Evolutionary conservation across 1,139 yeast species (phyloP).

Genomic region (Wickerhamomyces sp.): DNA sequence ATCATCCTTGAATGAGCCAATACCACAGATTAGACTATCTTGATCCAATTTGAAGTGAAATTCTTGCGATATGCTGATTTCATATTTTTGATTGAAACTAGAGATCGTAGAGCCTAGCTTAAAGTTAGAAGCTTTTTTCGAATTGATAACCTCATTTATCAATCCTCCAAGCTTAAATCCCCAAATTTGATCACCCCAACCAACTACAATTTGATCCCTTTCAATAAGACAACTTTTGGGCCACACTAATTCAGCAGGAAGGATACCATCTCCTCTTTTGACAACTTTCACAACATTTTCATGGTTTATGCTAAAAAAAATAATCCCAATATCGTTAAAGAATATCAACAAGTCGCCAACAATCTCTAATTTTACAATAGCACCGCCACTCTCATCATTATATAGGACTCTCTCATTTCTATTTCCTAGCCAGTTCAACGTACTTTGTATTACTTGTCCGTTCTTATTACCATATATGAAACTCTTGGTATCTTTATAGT

Average conservation of each 20-base stretch:
- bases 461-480: constrained; percentile 90
- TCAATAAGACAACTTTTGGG: constrained; percentile 74
- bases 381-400: constrained; percentile 55
- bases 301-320: constrained; percentile 48
- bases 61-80: constrained; percentile 55
- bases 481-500: constrained; percentile 54
- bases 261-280: constrained; percentile 49
- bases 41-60: constrained; percentile 40
- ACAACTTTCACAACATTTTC: constrained; percentile 45
- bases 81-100: constrained; percentile 48
- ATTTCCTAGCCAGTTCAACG: constrained; percentile 82
- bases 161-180: constrained; percentile 46
- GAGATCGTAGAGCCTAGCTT: constrained; percentile 65
- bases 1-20: constrained; percentile 68
- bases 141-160: constrained; percentile 6
- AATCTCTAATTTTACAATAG: constrained; percentile 62
- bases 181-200: constrained; percentile 86
- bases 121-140: constrained; percentile 20
- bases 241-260: constrained; percentile 79
- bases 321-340: constrained; percentile 83
- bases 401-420: constrained; percentile 58
- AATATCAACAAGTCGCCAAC: constrained; percentile 68
- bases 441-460: constrained; percentile 73
- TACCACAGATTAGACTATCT: constrained; percentile 70
- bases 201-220: constrained; percentile 63